Evolutionary conservation across 495 filamentous ascomycete species (phyloP).

Genomic region (Neurospora tetrasperma): DNA sequence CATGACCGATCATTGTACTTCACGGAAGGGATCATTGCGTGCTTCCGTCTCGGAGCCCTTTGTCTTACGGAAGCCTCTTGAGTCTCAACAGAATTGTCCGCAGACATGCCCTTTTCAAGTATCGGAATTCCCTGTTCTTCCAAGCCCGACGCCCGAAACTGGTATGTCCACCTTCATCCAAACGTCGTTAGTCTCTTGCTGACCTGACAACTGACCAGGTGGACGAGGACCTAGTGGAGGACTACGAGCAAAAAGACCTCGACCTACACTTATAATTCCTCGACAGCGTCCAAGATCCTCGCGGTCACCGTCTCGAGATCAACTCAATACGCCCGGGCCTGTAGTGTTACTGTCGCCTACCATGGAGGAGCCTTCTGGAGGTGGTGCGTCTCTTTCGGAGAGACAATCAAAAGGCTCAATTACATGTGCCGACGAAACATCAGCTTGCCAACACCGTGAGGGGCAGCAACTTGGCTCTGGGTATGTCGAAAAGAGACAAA

Average conservation of each 20-base stretch:
- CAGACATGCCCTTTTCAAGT: conserved; percentile 3
- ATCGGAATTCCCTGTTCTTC: conserved; percentile 15
- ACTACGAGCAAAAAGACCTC: conserved; percentile 1
- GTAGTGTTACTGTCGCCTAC: conserved; percentile 24
- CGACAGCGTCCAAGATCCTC: conserved; percentile 16
- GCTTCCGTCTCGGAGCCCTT: conserved; percentile 20
- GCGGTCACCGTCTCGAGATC: conserved; percentile 8
- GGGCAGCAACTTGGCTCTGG: background rate
- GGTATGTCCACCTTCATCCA: conserved; percentile 6
- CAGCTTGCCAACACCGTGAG: background rate
- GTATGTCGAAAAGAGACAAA: background rate
- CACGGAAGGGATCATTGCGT: conserved; percentile 3
- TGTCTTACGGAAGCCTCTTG: conserved; percentile 10
- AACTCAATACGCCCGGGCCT: conserved; percentile 3
- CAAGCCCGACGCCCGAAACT: conserved; percentile 22
- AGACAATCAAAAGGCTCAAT: background rate
- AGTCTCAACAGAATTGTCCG: conserved; percentile 4
- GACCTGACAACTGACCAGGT: background rate
- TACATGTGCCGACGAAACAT: background rate
- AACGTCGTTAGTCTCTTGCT: background rate
- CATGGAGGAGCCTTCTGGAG: conserved; percentile 16
- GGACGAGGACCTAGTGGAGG: conserved; percentile 8
- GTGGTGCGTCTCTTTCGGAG: background rate
- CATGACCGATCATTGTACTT: background rate
- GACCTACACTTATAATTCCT: conserved; percentile 10